Conservation (phyloP, 371 early-diverging fungal genomes). For the Mortierella sp. region DNA sequence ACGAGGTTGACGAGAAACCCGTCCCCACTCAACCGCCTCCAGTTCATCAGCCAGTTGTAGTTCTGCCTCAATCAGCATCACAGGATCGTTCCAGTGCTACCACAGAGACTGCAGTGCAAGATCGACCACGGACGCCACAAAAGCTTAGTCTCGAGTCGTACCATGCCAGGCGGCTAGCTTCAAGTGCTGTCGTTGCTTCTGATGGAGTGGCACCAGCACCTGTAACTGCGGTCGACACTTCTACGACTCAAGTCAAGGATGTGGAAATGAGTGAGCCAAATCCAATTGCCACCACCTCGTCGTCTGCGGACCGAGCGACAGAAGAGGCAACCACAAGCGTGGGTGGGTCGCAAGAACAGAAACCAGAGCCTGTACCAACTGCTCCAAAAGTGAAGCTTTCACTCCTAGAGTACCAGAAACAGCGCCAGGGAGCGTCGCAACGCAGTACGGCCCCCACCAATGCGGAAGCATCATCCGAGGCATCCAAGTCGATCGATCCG, state of each 20-base stretch:
- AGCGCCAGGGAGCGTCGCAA: conserved; percentile 54
- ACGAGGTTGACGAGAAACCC: neutral
- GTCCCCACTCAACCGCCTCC: neutral
- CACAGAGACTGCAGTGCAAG: conserved; percentile 5
- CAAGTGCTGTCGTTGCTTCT: conserved; percentile 11
- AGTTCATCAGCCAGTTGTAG: conserved; percentile 15
- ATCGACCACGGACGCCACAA: conserved; percentile 42
- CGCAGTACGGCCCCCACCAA: conserved; percentile 1
- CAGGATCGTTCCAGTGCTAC: neutral
- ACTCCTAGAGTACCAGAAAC: conserved; percentile 61
- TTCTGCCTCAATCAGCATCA: neutral
- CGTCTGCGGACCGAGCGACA: neutral
- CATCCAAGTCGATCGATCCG: neutral
- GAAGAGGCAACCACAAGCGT: neutral
- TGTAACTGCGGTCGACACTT: neutral
- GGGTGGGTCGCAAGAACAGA: neutral
- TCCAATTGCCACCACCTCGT: neutral
- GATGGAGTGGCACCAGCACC: neutral
- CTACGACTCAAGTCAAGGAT: conserved; percentile 4
- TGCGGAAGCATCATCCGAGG: neutral
- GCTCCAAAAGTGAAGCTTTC: conserved; percentile 61
- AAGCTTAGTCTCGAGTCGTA: conserved; percentile 39
- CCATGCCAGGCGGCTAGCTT: conserved; percentile 36
- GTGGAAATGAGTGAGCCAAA: conserved; percentile 24
- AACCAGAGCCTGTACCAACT: conserved; percentile 16